Evolutionary conservation across 1,284 basidiomycete genomes (phyloP).

Genomic region (Rhodotorula sp.): DNA sequence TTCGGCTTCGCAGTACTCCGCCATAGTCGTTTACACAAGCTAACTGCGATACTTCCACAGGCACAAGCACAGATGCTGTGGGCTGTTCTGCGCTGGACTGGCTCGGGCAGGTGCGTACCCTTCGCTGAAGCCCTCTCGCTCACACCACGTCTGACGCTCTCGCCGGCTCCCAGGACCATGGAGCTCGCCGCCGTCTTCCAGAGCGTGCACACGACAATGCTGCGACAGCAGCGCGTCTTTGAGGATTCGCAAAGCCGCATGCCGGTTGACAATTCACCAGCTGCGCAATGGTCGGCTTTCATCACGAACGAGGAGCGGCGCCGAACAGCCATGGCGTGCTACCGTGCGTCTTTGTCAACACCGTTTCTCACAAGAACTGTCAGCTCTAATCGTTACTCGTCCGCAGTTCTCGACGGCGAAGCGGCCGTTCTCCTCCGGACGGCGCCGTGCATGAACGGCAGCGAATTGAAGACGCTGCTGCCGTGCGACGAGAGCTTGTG

Average conservation of each 20-base stretch:
- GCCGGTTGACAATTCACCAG: not conserved
- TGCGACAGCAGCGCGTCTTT: slow-evolving; percentile 7
- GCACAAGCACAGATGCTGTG: slow-evolving; percentile 6
- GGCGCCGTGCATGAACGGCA: not conserved
- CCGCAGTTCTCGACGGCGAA: slow-evolving; percentile 18
- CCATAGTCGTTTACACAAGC: not conserved
- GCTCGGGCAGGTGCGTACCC: slow-evolving; percentile 1
- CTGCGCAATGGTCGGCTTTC: slow-evolving; percentile 16
- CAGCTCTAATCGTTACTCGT: not conserved
- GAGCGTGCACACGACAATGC: not conserved
- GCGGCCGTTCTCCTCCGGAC: slow-evolving; percentile 12
- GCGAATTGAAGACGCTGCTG: slow-evolving; percentile 9
- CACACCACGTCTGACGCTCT: not conserved
- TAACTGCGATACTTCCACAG: not conserved
- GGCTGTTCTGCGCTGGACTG: slow-evolving; percentile 1
- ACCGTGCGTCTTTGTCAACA: not conserved
- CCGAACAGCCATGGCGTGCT: slow-evolving; percentile 19
- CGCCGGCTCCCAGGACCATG: not conserved
- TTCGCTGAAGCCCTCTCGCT: not conserved
- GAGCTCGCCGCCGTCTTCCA: slow-evolving; percentile 14
- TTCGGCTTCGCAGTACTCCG: too few relatives aligned
- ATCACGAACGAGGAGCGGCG: slow-evolving; percentile 18
- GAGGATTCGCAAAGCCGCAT: not conserved
- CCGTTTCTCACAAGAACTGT: not conserved
- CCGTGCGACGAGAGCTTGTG: slow-evolving; percentile 15